These are phyloP conservation scores for Saccharomycopsis vini DNA, from an alignment of 805 yeast genomes.

Conservation along the genomic window DNA sequence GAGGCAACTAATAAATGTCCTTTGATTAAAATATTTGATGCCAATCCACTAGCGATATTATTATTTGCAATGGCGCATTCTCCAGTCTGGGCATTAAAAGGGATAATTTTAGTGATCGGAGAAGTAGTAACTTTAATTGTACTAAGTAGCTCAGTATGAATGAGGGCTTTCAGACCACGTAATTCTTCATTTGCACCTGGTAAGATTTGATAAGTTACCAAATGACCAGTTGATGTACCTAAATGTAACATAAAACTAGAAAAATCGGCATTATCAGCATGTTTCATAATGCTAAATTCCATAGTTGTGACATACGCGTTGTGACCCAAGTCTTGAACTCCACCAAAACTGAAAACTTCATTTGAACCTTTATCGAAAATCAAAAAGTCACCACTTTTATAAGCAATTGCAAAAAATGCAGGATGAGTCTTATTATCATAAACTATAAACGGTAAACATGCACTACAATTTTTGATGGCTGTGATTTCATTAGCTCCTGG, in stretches of 20 bases:
- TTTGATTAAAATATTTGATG: slow-evolving; percentile 51
- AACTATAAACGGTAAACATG: too few relatives aligned
- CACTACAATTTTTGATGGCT: slow-evolving; percentile 53
- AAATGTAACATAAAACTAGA: slow-evolving; percentile 65
- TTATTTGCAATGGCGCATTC: slow-evolving; percentile 55
- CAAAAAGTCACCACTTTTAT: slow-evolving; percentile 61
- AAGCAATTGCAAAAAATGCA: slow-evolving; percentile 77
- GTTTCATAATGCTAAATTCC: slow-evolving; percentile 66
- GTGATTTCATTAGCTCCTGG: slow-evolving; percentile 32
- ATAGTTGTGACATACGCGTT: slow-evolving; percentile 40
- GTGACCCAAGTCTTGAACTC: slow-evolving; percentile 23
- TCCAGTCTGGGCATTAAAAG: slow-evolving; percentile 53
- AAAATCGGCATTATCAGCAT: slow-evolving; percentile 50
- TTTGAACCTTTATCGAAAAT: slow-evolving; percentile 72
- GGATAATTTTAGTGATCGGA: slow-evolving; percentile 49
- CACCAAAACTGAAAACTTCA: slow-evolving; percentile 45
- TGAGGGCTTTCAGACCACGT: too few relatives aligned
- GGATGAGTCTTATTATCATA: too few relatives aligned
- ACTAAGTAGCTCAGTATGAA: too few relatives aligned
- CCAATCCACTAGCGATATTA: slow-evolving; percentile 46
- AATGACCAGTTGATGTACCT: slow-evolving; percentile 72
- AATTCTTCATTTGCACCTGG: too few relatives aligned
- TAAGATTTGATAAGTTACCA: slow-evolving; percentile 52
- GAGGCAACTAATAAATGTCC: slow-evolving; percentile 56
- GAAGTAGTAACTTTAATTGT: too few relatives aligned